A percentile compares a stretch with the other conserved stretches of the same genome.
These are phyloP conservation scores for Scenedesmus sp. DNA, from an alignment of 163 green algal genomes.

Conservation along the genomic window DNA sequence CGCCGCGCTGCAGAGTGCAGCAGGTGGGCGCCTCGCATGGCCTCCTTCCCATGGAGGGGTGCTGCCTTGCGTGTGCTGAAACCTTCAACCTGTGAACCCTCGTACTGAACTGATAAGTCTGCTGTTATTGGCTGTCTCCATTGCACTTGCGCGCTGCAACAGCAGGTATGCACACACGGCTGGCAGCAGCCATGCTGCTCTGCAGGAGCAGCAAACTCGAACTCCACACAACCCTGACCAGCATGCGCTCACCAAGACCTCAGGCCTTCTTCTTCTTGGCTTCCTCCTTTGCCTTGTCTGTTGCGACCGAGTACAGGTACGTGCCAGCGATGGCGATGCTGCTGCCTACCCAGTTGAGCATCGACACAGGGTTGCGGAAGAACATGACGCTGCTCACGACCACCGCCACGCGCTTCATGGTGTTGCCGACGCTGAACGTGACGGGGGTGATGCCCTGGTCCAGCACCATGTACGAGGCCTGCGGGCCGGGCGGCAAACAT, in stretches of 20 bases:
- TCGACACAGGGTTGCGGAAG: slow-evolving; percentile 86
- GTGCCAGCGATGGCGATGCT: slow-evolving; percentile 88
- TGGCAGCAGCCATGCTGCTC: no score
- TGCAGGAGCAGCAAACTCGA: no score
- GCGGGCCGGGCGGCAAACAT: slow-evolving; percentile 56
- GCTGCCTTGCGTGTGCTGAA: no score
- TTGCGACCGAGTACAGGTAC: slow-evolving; percentile 89
- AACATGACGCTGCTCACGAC: slow-evolving; percentile 94
- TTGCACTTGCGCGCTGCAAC: not conserved
- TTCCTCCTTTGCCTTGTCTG: slow-evolving; percentile 74
- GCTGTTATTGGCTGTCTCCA: not conserved
- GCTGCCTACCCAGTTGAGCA: slow-evolving; percentile 88
- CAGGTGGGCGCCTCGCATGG: no score
- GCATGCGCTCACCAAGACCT: not conserved
- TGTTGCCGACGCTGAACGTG: slow-evolving; percentile 96
- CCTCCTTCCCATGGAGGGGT: no score
- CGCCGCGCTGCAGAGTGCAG: no score
- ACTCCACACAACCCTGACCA: not conserved
- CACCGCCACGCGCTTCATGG: slow-evolving; percentile 98
- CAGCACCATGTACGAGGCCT: slow-evolving; percentile 92
- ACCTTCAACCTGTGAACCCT: not conserved
- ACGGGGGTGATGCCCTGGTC: slow-evolving; percentile 91
- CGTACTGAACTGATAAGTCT: not conserved
- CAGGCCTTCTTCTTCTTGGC: slow-evolving; percentile 32
- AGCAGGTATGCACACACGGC: not conserved